Conservation (phyloP, 169 alveolate species). For the Plasmodium fragile region DNA sequence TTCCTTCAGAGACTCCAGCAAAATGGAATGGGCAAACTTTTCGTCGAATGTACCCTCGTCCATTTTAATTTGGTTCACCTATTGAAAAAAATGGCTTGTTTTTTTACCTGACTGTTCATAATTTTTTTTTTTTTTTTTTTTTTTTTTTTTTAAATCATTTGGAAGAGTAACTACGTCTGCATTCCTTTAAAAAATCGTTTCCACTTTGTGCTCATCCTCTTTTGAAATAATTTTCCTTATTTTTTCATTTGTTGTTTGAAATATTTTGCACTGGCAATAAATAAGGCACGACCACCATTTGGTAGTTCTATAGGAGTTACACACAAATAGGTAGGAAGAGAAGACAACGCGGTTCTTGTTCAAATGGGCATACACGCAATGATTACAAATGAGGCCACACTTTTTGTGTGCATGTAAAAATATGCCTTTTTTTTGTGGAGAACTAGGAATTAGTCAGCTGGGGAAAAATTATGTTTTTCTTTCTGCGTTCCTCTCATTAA, state of each 20-base stretch:
- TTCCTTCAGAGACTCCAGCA: slow-evolving; percentile 65
- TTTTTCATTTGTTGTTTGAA: not conserved
- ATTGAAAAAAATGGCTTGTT: not conserved
- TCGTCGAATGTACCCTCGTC: slow-evolving; percentile 51
- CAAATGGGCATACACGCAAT: not conserved
- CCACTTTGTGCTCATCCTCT: not conserved
- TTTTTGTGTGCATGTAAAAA: not conserved
- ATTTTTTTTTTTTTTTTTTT: slow-evolving; percentile 3
- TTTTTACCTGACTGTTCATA: slow-evolving; percentile 22
- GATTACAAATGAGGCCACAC: not conserved
- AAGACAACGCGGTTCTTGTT: not conserved
- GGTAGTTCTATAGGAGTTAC: not conserved
- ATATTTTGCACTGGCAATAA: not conserved
- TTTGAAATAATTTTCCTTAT: not conserved
- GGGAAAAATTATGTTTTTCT: not conserved
- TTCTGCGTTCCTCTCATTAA: not conserved
- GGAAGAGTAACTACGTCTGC: not conserved
- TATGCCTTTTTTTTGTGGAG: not conserved
- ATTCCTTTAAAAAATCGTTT: not conserved
- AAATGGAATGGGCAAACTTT: slow-evolving; percentile 49
- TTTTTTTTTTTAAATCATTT: not conserved
- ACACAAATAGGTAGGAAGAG: not conserved
- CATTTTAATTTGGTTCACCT: slow-evolving; percentile 20
- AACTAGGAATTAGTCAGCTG: not conserved
- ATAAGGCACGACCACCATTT: not conserved